These are phyloP conservation scores for Neophaeococcomyces mojaviensis DNA, from an alignment of 2,329 filamentous ascomycete genomes.

Conservation along the genomic window DNA sequence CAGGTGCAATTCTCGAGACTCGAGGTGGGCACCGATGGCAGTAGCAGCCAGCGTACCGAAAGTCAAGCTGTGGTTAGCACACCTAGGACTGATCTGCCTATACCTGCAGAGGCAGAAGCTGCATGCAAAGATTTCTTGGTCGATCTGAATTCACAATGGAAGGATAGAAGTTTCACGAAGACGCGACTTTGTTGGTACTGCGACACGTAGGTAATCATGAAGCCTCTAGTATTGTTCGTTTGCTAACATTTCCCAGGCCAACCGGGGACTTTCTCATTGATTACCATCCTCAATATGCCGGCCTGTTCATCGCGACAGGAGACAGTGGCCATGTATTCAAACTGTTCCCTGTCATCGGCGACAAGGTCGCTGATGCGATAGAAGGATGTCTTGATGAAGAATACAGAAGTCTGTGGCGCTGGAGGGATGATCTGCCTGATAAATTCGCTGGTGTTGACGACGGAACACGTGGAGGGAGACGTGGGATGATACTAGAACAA, in stretches of 20 bases:
- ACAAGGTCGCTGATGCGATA: slow-evolving; percentile 42
- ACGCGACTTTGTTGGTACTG: background rate
- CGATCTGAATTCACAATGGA: slow-evolving; percentile 42
- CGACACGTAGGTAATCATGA: slow-evolving; percentile 33
- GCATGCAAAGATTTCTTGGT: slow-evolving; percentile 37
- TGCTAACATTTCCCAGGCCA: slow-evolving; percentile 1
- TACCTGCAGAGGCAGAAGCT: slow-evolving; percentile 49
- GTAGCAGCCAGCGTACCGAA: background rate
- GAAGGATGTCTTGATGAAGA: slow-evolving; percentile 37
- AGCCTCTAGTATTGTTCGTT: background rate
- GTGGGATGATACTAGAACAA: slow-evolving; percentile 34
- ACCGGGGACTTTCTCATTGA: slow-evolving; percentile 7
- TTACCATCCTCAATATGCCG: slow-evolving; percentile 30
- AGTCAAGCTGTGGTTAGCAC: slow-evolving; percentile 1
- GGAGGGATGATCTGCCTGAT: slow-evolving; percentile 33
- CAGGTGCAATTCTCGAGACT: background rate
- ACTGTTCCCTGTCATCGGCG: slow-evolving; percentile 59
- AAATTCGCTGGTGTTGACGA: slow-evolving; percentile 24
- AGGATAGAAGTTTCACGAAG: background rate
- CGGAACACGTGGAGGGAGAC: slow-evolving; percentile 35
- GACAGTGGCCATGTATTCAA: slow-evolving; percentile 56
- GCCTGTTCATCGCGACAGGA: slow-evolving; percentile 44
- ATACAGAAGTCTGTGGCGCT: slow-evolving; percentile 36
- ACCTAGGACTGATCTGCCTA: slow-evolving; percentile 27
- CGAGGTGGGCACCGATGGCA: background rate